Evolutionary conservation across 495 filamentous ascomycete species (phyloP), one percentile per base, ranked within the genome.

Genomic region (Neurospora tetrasperma): DNA sequence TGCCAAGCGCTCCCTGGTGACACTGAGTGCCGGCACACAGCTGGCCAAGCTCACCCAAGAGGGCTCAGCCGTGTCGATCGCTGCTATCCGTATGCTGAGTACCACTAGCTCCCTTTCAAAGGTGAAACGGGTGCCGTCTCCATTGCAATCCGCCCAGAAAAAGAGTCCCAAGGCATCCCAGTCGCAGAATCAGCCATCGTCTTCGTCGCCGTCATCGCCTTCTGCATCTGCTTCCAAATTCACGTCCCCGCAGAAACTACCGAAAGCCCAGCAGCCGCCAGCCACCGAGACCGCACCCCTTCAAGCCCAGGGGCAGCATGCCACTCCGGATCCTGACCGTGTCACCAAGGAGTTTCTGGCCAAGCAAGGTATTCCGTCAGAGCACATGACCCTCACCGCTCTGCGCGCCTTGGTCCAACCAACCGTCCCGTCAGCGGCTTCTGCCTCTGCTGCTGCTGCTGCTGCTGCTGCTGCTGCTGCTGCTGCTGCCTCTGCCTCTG

Each of bases 281-380:
- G 54, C 54, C 27, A 4, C 39, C 71, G 27, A 66, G 54, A 48
- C 16, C 71, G 16, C 70, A 73, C 12, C 71, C 62, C 5, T 42
- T 42, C 40, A 71, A 16, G 31, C 46, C 68, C n/a, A 74, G 41
- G 35, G 48, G 11, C 68, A 71, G 70, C 73, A 35, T 74, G n/a
- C 78, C 31, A 35, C 54, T 23, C 71, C 72, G n/a, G 75, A 77
- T n/a, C 76, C 81, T 42, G 74, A 76, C 74, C 79, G 78, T 70
- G 74, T 80, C 71, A 75, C 74, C 38, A 81, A 75, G 72, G 71
- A 66, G 20, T 82, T 83, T 69, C 54, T 78, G 59, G 75, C 74
- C 42, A 75, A 77, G 66, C 62, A 74, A 43, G 78, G 78, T 42
- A 79, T 82, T 46, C 81, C 80, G 5, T 77, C 80, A 1, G 80